Conservation (phyloP, 257 asterid genomes). For the Fraxinus cuspidata region DNA sequence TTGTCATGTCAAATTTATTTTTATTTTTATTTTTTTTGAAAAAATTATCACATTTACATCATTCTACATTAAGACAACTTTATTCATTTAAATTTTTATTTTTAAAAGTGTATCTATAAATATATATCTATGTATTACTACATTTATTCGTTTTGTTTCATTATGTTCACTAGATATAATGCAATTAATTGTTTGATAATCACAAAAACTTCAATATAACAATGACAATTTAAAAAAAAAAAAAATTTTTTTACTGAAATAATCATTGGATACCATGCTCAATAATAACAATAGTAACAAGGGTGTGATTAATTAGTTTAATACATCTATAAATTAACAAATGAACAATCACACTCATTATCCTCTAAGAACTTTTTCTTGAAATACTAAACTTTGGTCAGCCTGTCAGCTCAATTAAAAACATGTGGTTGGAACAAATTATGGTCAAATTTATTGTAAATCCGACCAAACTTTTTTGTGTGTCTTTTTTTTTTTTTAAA, state of each 20-base stretch:
- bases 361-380: constrained; percentile 18
- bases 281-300: no score
- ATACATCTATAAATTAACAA: constrained; percentile 8
- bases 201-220: no score
- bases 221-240: no score
- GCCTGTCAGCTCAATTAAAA: constrained; percentile 33
- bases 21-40: no score
- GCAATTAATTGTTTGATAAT: no score
- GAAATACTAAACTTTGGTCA: constrained; percentile 38
- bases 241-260: background rate
- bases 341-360: constrained; percentile 16
- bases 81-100: no score
- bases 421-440: constrained; percentile 37
- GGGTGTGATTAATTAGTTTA: background rate
- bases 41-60: no score
- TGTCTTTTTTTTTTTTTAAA: background rate
- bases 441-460: constrained; percentile 29
- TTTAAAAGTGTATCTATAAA: no score
- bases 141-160: background rate
- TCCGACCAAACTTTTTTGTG: constrained; percentile 35
- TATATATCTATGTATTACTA: background rate
- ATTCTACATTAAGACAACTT: no score
- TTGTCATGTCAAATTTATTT: no score
- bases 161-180: background rate
- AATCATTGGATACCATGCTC: background rate